Base-by-base conservation (phyloP, 2,329 filamentous ascomycete genomes). In the Dothistroma septosporum region DNA sequence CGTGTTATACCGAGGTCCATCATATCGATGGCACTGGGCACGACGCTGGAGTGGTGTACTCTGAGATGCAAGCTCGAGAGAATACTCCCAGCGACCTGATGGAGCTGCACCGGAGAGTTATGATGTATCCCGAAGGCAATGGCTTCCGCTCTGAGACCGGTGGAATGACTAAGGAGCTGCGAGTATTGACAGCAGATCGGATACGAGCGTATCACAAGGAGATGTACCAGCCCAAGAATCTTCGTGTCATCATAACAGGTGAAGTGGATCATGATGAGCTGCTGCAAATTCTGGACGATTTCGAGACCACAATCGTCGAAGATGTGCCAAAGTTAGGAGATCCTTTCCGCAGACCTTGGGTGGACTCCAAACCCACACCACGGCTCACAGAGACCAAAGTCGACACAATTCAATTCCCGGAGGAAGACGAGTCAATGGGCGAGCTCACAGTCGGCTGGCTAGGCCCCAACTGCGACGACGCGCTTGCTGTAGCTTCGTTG, bases 101-200 rank as follows among this genome's bases (percentile, higher is more conserved):
- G 84, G 91, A 96, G 65, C 81, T 97, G 60, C 84, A 85, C 65
- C 88, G 91, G 56, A 87, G 90, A 46, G 86, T 90, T 2, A 79
- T 94, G 49, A 80, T 96, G 37, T 99, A 97, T 69, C 92, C 92
- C 0, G 86, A 94, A 74, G 89, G 90, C 52, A 86, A 95, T 58
- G 94, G 94, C 2, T 99, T 97, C 73, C 87, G 93, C 61, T 97
- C 97, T 69, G 94, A 99, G 77, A 99, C 94, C n/a, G 94, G 94
- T 12, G 94, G 94, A 14, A 91, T 97, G 88, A 95, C 95, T 79
- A 91, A 96, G 69, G 89, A 92, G 35, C 82, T 99, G 54, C 87
- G 94, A 47, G 86, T 92, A 2, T 79, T 99, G 52, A 94, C 91
- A 0, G 87, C 92, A 1, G 89, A 97, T 56, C 87, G 92, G 44